Evolutionary conservation across 2,329 filamentous ascomycete genomes (phyloP).

Genomic region (Thielaviopsis euricoi): DNA sequence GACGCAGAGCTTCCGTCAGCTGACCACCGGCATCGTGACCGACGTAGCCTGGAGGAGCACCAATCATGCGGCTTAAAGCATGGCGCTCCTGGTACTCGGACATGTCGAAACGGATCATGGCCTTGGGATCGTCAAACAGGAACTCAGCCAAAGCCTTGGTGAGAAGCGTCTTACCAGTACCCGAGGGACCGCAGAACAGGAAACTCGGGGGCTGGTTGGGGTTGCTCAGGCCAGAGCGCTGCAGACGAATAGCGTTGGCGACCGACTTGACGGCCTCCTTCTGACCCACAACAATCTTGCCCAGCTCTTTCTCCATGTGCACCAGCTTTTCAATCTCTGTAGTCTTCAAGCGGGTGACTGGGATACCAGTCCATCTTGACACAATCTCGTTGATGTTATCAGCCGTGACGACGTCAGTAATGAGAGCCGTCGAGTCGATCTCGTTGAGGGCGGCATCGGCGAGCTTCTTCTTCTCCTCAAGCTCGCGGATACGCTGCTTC

Average conservation of each 20-base stretch:
- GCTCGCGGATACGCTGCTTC: constrained; percentile 57
- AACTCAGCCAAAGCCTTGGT: constrained; percentile 97
- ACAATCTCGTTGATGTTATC: constrained; percentile 99
- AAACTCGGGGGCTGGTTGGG: constrained; percentile 96
- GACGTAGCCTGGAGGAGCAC: constrained; percentile 90
- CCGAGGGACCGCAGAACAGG: constrained; percentile 95
- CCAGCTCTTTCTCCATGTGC: constrained; percentile 80
- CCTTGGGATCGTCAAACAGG: constrained; percentile 88
- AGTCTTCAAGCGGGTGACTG: constrained; percentile 82
- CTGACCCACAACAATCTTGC: constrained; percentile 79
- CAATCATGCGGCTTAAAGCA: constrained; percentile 91
- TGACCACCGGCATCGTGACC: constrained; percentile 93
- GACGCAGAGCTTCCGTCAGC: constrained; percentile 82
- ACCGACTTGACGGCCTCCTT: constrained; percentile 85
- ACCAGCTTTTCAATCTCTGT: constrained; percentile 98
- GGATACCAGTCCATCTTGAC: constrained; percentile 93
- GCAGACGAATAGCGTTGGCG: constrained; percentile 87
- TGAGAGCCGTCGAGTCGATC: constrained; percentile 48
- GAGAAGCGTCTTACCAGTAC: constrained; percentile 92
- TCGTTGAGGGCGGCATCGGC: constrained; percentile 56
- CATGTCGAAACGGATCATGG: constrained; percentile 99
- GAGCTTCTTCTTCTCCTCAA: constrained; percentile 65
- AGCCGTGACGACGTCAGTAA: constrained; percentile 86
- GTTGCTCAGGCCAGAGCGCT: constrained; percentile 85
- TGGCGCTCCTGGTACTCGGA: constrained; percentile 98